Base-by-base conservation (phyloP, 148 eudicot genomes). In the Vaccinium corymbosum region DNA sequence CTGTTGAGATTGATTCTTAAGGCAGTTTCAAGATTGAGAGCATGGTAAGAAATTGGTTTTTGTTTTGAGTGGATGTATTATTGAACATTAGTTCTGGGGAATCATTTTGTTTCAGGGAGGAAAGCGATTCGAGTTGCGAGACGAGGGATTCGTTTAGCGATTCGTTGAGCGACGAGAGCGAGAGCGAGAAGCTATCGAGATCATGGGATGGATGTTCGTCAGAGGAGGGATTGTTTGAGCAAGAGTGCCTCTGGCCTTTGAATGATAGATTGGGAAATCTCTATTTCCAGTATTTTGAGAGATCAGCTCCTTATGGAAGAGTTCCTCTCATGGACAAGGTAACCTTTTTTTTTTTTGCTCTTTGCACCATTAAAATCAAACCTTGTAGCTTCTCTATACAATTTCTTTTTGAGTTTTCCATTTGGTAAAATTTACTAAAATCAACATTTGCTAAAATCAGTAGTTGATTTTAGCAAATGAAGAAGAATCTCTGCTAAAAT, bases 261-360 rank as follows among this genome's bases (percentile, higher is more conserved):
- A 93, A 92, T 88, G 92, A 94, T 76, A 88, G 97, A 80, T 87
- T 93, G 95, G 99, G 99, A 53, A 85, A 89, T 78, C 94, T 92
- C 74, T 97, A 97, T 82, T 94, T 92, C 70, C 94, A 95, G 80
- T 93, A 92, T 87, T 92, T 97, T 83, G 99, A 97, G 87, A 86
- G 88, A 89, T 91, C 96, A 72, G 84, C 99, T 83, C 99, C 99
- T 77, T 97, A 95, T 85, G 93, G 89, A 46, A 90, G 99, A 86
- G 97, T 92, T 86, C 99, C 99, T 89, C 96, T 97, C 50, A 90
- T 90, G 92, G 98, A 94, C 90, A 94, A 97, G 99, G 98, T 96
- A 91, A 73, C 51, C 46, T 12, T 66, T n/a, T n/a, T n/a, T n/a
- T n/a, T n/a, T n/a, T 53, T 22, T 81, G 9, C 20, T 70, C 35